Conservation (phyloP, 2,329 filamentous ascomycete genomes). For the Fusarium marasasianum region DNA sequence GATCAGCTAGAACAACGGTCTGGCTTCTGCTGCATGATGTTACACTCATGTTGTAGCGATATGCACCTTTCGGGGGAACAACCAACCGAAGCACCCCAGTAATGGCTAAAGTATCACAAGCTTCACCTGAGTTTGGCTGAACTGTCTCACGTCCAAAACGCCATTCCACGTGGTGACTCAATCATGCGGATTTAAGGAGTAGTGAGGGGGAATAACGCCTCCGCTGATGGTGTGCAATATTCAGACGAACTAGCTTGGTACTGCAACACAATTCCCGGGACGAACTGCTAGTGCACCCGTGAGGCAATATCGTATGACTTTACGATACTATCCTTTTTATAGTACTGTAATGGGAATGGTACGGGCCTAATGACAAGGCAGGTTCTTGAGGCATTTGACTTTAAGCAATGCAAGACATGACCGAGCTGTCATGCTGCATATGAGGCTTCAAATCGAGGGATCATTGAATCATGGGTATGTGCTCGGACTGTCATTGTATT, state of each 20-base stretch:
- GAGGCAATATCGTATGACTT: neutral
- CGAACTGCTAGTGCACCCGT: neutral
- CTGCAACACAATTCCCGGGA: neutral
- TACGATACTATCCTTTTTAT: neutral
- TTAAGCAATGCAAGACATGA: neutral
- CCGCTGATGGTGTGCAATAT: neutral
- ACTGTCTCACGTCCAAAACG: neutral
- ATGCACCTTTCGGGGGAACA: neutral
- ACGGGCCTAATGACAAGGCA: neutral
- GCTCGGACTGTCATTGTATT: neutral
- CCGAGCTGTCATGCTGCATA: neutral
- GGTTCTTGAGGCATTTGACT: neutral
- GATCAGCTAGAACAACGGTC: neutral
- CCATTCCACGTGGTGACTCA: neutral
- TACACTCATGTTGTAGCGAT: neutral
- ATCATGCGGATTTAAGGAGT: neutral
- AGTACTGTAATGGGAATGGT: neutral
- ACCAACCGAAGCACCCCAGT: neutral
- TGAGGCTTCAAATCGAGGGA: neutral
- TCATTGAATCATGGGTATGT: neutral
- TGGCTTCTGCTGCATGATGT: neutral
- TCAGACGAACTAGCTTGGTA: neutral
- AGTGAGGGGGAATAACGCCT: neutral
- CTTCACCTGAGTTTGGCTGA: neutral
- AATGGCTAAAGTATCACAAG: neutral